Evolutionary conservation across 2,329 filamentous ascomycete genomes (phyloP).

Genomic region (Calonectria pseudoturangicola): DNA sequence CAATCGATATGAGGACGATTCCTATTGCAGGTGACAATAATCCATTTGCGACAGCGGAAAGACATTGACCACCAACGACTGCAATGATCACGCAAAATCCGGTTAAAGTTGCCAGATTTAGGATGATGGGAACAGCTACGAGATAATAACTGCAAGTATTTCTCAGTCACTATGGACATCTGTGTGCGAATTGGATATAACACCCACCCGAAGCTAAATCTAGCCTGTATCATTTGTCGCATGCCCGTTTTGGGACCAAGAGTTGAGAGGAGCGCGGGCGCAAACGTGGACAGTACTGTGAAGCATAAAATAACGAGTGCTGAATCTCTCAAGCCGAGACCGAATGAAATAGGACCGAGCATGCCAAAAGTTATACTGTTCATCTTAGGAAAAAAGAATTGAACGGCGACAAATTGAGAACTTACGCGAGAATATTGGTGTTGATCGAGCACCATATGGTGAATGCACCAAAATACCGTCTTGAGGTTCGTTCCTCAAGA

Average conservation of each 20-base stretch:
- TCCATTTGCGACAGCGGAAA: neutral
- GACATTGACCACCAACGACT: neutral
- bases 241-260: constrained; percentile 16
- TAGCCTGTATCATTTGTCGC: constrained; percentile 23
- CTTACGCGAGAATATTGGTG: constrained; percentile 21
- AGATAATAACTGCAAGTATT: neutral
- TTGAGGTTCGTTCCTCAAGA: constrained; percentile 11
- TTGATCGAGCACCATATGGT: constrained; percentile 22
- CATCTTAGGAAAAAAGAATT: neutral
- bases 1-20: neutral
- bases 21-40: neutral
- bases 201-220: constrained; percentile 17
- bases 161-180: neutral
- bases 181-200: too few relatives aligned
- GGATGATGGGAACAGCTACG: neutral
- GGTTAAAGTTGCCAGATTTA: constrained; percentile 13
- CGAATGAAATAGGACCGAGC: neutral
- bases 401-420: too few relatives aligned
- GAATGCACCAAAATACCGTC: neutral
- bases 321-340: constrained; percentile 3
- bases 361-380: constrained; percentile 10
- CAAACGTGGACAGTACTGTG: constrained; percentile 12
- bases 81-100: constrained; percentile 18
- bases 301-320: constrained; percentile 4
- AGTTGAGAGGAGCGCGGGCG: constrained; percentile 14